phyloP scores from a whole-genome alignment of 805 yeast genomes.

The Cyberlindnera mississippiensis region DNA sequence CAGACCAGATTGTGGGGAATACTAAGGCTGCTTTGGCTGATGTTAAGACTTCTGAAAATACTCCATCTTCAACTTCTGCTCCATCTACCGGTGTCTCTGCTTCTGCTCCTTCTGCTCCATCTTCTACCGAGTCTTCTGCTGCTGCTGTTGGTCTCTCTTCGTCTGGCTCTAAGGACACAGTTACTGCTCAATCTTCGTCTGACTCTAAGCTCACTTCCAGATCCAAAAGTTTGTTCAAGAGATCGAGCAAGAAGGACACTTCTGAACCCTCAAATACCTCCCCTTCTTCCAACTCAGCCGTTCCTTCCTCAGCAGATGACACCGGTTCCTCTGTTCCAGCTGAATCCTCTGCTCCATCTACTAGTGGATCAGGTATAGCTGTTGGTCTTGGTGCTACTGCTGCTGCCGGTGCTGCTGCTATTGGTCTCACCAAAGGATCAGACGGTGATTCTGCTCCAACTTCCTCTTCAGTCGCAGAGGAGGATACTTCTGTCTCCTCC shows the following conservation, averaged over 20 bases:
- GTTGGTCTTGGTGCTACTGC: neutral
- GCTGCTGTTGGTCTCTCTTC: neutral
- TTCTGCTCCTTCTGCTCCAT: neutral
- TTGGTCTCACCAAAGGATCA: neutral
- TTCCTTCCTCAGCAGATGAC: too few relatives aligned
- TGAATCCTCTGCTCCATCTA: neutral
- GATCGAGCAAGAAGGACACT: slow-evolving; percentile 1
- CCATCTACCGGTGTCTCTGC: neutral
- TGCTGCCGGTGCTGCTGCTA: too few relatives aligned
- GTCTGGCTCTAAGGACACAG: neutral
- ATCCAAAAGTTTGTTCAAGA: slow-evolving; percentile 2
- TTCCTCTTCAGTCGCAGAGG: too few relatives aligned
- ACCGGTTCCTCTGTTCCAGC: too few relatives aligned
- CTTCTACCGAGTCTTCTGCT: neutral
- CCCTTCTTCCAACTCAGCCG: too few relatives aligned
- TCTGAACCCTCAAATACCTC: too few relatives aligned
- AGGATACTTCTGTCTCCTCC: slow-evolving; percentile 1
- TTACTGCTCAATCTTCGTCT: slow-evolving; percentile 1
- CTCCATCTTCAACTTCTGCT: neutral
- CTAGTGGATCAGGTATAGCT: neutral
- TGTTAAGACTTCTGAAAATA: neutral
- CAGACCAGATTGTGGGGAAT: slow-evolving; percentile 8
- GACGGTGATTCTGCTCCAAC: neutral
- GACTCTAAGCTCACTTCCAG: neutral
- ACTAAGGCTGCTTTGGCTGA: slow-evolving; percentile 6